Evolutionary conservation across 257 asterid genomes (phyloP).

Genomic region (Knoxia roxburghii): DNA sequence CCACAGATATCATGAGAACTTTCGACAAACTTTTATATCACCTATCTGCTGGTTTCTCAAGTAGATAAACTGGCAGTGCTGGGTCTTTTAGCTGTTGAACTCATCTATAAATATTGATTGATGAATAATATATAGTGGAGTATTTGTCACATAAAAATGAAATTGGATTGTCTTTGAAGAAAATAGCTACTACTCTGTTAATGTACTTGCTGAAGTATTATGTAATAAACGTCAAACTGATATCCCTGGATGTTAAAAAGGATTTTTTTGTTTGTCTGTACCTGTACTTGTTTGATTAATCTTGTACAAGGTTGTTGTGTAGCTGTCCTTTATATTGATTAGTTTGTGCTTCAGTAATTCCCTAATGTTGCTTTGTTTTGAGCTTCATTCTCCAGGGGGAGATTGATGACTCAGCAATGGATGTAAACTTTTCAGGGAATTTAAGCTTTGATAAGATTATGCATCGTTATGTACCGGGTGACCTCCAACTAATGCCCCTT

Average conservation of each 20-base stretch:
- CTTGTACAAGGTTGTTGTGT: background rate
- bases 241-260: background rate
- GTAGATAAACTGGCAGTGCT: background rate
- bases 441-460: conserved; percentile 74
- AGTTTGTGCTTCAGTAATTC: background rate
- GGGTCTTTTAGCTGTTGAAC: background rate
- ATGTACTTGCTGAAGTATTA: background rate
- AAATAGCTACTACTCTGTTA: background rate
- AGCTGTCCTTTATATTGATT: conserved; percentile 5
- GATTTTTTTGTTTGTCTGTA: background rate
- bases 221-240: background rate
- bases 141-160: background rate
- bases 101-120: background rate
- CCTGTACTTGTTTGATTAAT: background rate
- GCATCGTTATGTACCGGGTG: conserved; percentile 84
- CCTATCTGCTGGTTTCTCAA: background rate
- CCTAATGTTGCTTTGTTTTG: conserved; percentile 5
- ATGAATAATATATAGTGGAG: background rate
- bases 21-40: background rate
- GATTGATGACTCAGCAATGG: conserved; percentile 92
- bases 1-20: background rate
- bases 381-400: conserved; percentile 65
- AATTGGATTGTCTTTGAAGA: background rate
- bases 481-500: conserved; percentile 69
- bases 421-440: conserved; percentile 95